Evolutionary conservation across 345 rosid genomes (phyloP), one percentile per base, ranked within the genome.

Genomic region (Gossypium mustelinum): DNA sequence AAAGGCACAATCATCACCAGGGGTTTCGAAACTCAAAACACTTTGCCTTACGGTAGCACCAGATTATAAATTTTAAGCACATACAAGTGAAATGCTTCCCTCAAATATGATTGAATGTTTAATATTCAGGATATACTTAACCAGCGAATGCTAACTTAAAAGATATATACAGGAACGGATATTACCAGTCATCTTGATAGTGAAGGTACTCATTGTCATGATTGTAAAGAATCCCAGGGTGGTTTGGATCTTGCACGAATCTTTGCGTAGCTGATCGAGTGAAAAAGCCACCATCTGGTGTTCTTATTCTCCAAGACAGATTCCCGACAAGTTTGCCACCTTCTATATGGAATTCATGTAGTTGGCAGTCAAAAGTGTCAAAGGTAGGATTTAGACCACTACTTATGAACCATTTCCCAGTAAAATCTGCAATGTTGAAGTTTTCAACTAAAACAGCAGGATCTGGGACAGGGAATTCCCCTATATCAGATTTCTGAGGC

Each of bases 141-240:
- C 55, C 24, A 20, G 51, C 14, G 18, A 39, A 58, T 17, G 34
- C 22, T 68, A 68, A 48, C 41, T 48, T 14, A 68, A 50, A 68
- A 16, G 58, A 50, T 68, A 50, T 9, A 48, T 11, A 44, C 6
- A 11, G 39, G 59, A 51, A 51, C 4, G 6, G 29, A 66, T 2
- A 11, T 82, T 89, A 92, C 98, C 99, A 92, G 87, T 92, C 98
- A 81, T 95, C 98, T 88, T 95, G 87, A 82, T 92, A 91, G 78
- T 91, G 97, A 76, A 95, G 99, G 76, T 86, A 95, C 82, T 90
- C 99, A 75, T 95, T 95, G 79, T 88, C 88, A 60, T 92, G 99
- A 82, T 92, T 91, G 83, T 88, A 93, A 57, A 92, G 85, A 64
- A 90, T 77, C 68, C 88, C 97, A 18, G 97, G 97, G 39, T 89